A percentile compares a stretch with the other conserved stretches of the same genome.
Conservation (phyloP, 257 asterid species). For the Solanum chmielewskii region DNA sequence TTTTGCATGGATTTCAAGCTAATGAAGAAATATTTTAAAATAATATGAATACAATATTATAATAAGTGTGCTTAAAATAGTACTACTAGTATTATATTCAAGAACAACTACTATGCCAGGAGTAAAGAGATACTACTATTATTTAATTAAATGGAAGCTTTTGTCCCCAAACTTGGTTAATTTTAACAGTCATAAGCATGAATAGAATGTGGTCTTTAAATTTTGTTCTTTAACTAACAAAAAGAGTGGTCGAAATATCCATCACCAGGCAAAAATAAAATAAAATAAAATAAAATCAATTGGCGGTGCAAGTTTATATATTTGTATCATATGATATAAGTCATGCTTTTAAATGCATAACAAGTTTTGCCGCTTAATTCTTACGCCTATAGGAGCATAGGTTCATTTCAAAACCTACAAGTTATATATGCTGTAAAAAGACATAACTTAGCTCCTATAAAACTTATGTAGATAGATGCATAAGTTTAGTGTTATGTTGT, state of each 20-base stretch:
- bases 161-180: too few relatives aligned
- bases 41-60: too few relatives aligned
- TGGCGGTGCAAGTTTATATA: accelerated
- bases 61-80: too few relatives aligned
- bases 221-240: not conserved
- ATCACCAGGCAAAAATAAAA: too few relatives aligned
- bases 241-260: not conserved
- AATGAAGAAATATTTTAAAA: not conserved
- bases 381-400: not conserved
- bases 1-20: not conserved
- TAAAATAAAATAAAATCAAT: too few relatives aligned
- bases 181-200: not conserved
- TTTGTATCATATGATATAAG: not conserved
- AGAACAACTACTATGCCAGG: not conserved
- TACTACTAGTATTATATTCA: not conserved
- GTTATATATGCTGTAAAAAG: not conserved
- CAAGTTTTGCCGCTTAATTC: not conserved
- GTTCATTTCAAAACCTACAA: too few relatives aligned
- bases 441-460: not conserved
- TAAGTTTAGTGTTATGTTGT: not conserved
- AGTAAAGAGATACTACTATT: too few relatives aligned
- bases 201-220: not conserved
- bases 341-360: too few relatives aligned
- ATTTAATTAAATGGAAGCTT: too few relatives aligned
- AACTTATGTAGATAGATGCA: not conserved